Conservation (phyloP, 2,329 filamentous ascomycete species). For the Aplosporella prunicola region DNA sequence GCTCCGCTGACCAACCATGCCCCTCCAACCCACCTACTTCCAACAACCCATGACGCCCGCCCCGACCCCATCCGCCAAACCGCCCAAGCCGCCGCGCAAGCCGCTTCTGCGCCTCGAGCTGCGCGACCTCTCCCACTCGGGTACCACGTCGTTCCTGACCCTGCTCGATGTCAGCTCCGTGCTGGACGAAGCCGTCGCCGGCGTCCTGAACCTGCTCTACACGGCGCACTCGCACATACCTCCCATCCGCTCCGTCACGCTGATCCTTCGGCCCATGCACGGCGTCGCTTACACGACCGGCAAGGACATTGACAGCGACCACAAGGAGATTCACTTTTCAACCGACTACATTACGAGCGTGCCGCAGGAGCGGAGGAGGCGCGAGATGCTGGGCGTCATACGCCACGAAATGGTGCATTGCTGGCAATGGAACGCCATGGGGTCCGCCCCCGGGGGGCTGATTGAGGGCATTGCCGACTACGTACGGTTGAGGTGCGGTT, state of each 20-base stretch:
- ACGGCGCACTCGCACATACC: conserved; percentile 34
- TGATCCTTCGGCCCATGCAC: conserved; percentile 67
- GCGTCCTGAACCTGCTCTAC: conserved; percentile 68
- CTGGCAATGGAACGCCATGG: conserved; percentile 67
- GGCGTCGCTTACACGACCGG: conserved; percentile 88
- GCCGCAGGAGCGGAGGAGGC: conserved; percentile 25
- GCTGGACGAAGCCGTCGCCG: conserved; percentile 52
- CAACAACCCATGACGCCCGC: conserved; percentile 15
- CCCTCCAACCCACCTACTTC: conserved; percentile 16
- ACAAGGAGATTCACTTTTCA: conserved; percentile 89
- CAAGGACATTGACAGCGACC: conserved; percentile 66
- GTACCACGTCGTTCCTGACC: conserved; percentile 56
- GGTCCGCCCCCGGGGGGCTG: conserved; percentile 54
- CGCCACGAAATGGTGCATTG: conserved; percentile 94
- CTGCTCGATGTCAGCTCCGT: conserved; percentile 53
- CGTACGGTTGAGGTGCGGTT: conserved; percentile 65
- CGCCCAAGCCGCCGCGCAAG: conserved; percentile 22
- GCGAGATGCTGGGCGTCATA: conserved; percentile 73
- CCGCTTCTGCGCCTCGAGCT: conserved; percentile 40
- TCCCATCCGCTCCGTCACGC: conserved; percentile 73
- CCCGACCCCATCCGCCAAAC: conserved; percentile 10
- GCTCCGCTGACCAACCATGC: conserved; percentile 5
- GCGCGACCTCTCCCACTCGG: conserved; percentile 45
- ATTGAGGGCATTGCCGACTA: conserved; percentile 92
- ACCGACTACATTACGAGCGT: conserved; percentile 57